These are phyloP conservation scores for Fusarium falciforme DNA, from an alignment of 2,329 filamentous ascomycete species.

Conservation along the genomic window DNA sequence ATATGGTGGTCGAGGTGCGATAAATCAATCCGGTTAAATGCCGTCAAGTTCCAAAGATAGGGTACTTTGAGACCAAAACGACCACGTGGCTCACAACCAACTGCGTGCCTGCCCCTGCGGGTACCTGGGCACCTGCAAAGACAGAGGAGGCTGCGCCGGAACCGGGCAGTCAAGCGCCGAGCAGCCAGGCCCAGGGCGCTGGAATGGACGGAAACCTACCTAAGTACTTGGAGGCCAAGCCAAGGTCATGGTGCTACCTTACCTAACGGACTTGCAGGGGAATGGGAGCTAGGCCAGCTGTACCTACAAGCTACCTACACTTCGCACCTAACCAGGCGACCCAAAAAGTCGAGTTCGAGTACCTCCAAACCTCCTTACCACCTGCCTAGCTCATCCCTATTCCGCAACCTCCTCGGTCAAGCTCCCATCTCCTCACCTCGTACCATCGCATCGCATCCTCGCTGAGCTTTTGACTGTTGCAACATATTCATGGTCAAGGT, in stretches of 20 bases:
- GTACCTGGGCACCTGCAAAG: not conserved
- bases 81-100: constrained; percentile 15
- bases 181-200: not conserved
- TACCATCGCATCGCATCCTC: not conserved
- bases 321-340: not conserved
- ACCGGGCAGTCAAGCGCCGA: not conserved
- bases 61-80: not conserved
- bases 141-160: not conserved
- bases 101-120: not conserved
- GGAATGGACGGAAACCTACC: not conserved
- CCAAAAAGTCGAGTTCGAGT: not conserved
- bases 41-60: not conserved
- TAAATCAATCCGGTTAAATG: not conserved
- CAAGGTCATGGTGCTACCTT: not conserved
- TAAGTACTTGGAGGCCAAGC: not conserved
- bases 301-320: not conserved
- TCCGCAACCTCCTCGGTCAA: constrained; percentile 22
- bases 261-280: not conserved
- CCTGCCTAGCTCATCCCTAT: constrained; percentile 23
- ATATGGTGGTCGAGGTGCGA: not conserved
- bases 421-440: constrained; percentile 34
- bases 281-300: not conserved
- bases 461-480: not conserved
- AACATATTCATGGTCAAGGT: constrained; percentile 4
- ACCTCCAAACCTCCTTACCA: constrained; percentile 9